Conservation (phyloP, 768 basidiomycete genomes). For the Suillus bovinus region DNA sequence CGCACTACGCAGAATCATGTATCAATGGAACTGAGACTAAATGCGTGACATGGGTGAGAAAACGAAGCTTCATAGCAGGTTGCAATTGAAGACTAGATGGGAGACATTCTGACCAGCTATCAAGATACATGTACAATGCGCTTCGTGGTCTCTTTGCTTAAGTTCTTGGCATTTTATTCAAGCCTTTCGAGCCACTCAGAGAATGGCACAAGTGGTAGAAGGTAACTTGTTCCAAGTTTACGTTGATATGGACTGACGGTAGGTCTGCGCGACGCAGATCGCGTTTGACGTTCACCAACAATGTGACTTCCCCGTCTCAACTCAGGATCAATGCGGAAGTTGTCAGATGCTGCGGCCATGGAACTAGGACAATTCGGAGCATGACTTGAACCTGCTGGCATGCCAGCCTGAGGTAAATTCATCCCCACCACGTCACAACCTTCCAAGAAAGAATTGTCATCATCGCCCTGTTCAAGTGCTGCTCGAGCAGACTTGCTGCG, state of each 20-base stretch:
- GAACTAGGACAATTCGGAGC: constrained; percentile 2
- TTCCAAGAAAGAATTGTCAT: constrained; percentile 25
- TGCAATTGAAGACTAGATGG: constrained; percentile 4
- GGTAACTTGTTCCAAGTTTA: not conserved
- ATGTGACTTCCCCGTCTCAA: constrained; percentile 35
- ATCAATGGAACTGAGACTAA: too few relatives aligned
- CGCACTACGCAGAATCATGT: too few relatives aligned
- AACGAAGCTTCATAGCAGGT: constrained; percentile 30
- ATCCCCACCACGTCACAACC: constrained; percentile 21
- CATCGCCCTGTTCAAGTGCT: constrained; percentile 25
- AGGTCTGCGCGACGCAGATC: constrained; percentile 22
- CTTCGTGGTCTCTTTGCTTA: constrained; percentile 22
- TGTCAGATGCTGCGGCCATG: constrained; percentile 23
- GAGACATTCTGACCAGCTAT: not conserved
- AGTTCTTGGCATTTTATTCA: constrained; percentile 6
- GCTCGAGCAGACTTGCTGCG: constrained; percentile 40
- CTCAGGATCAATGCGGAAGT: constrained; percentile 38
- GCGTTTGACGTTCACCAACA: constrained; percentile 35
- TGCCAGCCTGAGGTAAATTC: constrained; percentile 8
- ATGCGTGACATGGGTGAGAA: too few relatives aligned
- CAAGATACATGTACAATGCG: constrained; percentile 24
- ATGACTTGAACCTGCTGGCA: constrained; percentile 1
- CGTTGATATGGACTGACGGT: constrained; percentile 28
- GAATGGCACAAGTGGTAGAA: constrained; percentile 29
- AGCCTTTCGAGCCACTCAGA: constrained; percentile 30